Percentiles rank a stretch among this genome's conserved stretches.
Evolutionary conservation across 805 yeast genomes (phyloP).

Genomic region (Metschnikowia orientalis): DNA sequence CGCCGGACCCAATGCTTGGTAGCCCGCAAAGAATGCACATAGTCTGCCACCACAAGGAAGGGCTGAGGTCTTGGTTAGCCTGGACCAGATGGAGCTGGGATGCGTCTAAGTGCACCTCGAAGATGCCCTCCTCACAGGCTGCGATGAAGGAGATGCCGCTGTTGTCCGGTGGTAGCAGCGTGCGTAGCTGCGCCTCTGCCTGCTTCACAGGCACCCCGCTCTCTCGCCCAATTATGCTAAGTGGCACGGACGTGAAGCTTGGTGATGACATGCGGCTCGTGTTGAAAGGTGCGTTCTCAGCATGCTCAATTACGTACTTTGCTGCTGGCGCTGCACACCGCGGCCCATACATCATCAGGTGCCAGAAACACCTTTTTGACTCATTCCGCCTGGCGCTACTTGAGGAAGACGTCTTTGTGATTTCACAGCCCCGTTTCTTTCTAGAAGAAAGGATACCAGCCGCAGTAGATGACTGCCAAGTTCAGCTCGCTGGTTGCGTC

Average conservation of each 20-base stretch:
- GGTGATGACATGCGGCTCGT: constrained; percentile 1
- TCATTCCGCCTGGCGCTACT: too few relatives aligned
- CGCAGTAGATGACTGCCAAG: constrained; percentile 70
- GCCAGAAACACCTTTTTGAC: background rate
- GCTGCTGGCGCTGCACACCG: too few relatives aligned
- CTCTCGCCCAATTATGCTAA: constrained; percentile 6
- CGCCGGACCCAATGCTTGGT: too few relatives aligned
- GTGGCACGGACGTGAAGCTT: constrained; percentile 8
- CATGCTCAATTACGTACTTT: constrained; percentile 1
- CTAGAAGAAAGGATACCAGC: constrained; percentile 78
- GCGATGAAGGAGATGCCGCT: constrained; percentile 5
- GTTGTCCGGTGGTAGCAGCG: background rate
- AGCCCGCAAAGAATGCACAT: too few relatives aligned
- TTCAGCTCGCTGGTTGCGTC: constrained; percentile 69
- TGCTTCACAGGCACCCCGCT: constrained; percentile 9
- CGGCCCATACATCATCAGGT: too few relatives aligned
- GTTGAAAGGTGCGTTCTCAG: constrained; percentile 3
- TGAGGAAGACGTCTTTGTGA: background rate
- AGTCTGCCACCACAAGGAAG: too few relatives aligned
- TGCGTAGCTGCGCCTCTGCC: constrained; percentile 10
- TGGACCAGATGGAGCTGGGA: constrained; percentile 9
- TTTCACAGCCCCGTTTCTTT: background rate
- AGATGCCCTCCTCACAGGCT: constrained; percentile 20
- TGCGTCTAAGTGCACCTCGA: constrained; percentile 6
- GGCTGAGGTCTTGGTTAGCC: constrained; percentile 9